Evolutionary conservation across 2,329 filamentous ascomycete genomes (phyloP).

Genomic region (Thermothelomyces thermophilus): DNA sequence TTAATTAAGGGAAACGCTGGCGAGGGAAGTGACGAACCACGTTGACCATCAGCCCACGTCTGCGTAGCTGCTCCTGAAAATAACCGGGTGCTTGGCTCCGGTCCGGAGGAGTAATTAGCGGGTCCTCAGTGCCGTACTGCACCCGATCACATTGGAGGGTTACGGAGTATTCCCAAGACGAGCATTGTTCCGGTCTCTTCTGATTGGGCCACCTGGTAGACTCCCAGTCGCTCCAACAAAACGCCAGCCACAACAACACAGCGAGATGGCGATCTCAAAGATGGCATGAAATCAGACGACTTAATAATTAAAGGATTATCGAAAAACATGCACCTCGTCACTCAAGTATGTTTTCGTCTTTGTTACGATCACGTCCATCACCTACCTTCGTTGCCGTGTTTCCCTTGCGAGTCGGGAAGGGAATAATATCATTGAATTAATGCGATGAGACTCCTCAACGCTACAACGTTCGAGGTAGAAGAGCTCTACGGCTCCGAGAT

Average conservation of each 20-base stretch:
- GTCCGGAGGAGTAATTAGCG: not conserved
- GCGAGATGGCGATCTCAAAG: not conserved
- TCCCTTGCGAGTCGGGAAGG: no score
- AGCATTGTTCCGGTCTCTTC: not conserved
- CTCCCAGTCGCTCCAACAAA: conserved; percentile 16
- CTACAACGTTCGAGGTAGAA: conserved; percentile 29
- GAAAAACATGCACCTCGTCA: no score
- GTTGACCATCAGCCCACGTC: not conserved
- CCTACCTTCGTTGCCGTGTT: no score
- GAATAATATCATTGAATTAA: not conserved
- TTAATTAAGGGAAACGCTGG: no score
- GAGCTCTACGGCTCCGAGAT: conserved; percentile 26
- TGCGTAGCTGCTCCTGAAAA: not conserved
- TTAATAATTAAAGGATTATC: no score
- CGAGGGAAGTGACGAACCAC: not conserved
- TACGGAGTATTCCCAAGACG: not conserved
- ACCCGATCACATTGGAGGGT: conserved; percentile 1
- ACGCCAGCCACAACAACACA: not conserved
- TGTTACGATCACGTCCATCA: no score
- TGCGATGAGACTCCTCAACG: conserved; percentile 35
- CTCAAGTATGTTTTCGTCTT: no score
- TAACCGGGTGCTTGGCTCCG: not conserved
- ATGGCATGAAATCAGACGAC: not conserved
- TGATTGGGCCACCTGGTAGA: conserved; percentile 20
- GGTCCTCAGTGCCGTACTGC: conserved; percentile 10